A percentile compares a stretch with the other conserved stretches of the same genome.
Conservation (phyloP, 345 rosid species). For the Rubroshorea leprosula region DNA sequence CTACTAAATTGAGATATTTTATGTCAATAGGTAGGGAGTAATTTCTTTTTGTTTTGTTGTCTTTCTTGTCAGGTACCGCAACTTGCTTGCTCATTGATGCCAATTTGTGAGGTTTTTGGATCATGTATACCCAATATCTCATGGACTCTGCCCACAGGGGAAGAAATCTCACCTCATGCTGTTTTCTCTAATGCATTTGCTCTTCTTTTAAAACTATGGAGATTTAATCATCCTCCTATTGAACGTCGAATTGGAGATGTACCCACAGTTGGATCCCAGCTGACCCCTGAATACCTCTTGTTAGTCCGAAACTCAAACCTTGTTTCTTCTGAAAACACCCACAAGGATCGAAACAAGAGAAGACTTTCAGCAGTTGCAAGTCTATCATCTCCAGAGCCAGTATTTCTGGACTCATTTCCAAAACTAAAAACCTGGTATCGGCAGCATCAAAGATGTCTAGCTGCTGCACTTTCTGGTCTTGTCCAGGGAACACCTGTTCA, state of each 20-base stretch:
- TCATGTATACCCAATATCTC: constrained; percentile 66
- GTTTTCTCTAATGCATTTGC: constrained; percentile 91
- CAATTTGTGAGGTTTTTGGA: constrained; percentile 92
- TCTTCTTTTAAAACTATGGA: constrained; percentile 90
- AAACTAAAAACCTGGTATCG: constrained; percentile 83
- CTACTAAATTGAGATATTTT: constrained; percentile 1
- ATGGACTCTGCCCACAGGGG: constrained; percentile 74
- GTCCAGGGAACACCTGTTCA: constrained; percentile 83
- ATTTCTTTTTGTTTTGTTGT: constrained; percentile 12
- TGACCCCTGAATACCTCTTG: constrained; percentile 89
- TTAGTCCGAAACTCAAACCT: constrained; percentile 76
- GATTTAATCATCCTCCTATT: constrained; percentile 87
- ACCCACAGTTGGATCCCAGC: constrained; percentile 73
- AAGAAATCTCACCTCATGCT: constrained; percentile 69
- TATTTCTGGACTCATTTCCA: constrained; percentile 89
- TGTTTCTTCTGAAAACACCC: constrained; percentile 50
- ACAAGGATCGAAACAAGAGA: constrained; percentile 49
- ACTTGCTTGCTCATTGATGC: constrained; percentile 92
- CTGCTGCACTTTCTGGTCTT: constrained; percentile 78
- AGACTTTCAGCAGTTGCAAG: constrained; percentile 59
- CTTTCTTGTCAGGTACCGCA: constrained; percentile 59
- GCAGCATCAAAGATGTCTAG: constrained; percentile 86
- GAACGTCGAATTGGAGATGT: constrained; percentile 90
- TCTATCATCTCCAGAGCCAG: constrained; percentile 49
- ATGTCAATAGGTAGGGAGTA: neutral